Evolutionary conservation across 129 eudicot species (phyloP).

Genomic region (Saposhnikovia divaricata): DNA sequence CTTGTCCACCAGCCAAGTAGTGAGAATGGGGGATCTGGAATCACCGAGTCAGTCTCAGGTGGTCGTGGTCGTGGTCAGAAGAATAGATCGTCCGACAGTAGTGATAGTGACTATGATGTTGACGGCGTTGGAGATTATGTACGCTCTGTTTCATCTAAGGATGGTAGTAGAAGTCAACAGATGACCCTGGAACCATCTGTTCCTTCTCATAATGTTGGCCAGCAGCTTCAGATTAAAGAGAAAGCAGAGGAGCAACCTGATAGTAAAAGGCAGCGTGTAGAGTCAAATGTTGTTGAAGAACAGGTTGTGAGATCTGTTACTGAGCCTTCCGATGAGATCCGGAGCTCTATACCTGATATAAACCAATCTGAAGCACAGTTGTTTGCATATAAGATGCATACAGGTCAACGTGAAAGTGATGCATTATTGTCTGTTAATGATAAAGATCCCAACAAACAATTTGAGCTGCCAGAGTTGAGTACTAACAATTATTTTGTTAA

Average conservation of each 20-base stretch:
- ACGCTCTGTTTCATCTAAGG: constrained; percentile 64
- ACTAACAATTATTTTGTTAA: constrained; percentile 11
- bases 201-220: constrained; percentile 6
- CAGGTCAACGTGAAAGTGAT: constrained; percentile 16
- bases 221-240: constrained; percentile 19
- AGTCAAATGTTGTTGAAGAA: constrained; percentile 21
- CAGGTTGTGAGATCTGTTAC: constrained; percentile 17
- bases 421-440: constrained; percentile 21
- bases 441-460: constrained; percentile 16
- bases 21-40: constrained; percentile 59
- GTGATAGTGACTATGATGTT: constrained; percentile 78
- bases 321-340: background rate
- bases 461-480: constrained; percentile 21
- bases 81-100: constrained; percentile 44
- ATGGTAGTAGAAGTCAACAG: constrained; percentile 29
- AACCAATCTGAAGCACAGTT: constrained; percentile 4
- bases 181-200: constrained; percentile 16
- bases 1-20: constrained; percentile 47
- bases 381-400: constrained; percentile 17
- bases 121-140: constrained; percentile 43
- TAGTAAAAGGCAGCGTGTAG: constrained; percentile 25
- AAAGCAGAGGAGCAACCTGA: constrained; percentile 13
- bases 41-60: constrained; percentile 48
- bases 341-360: background rate
- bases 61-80: constrained; percentile 27